Base-by-base conservation (phyloP, 768 basidiomycete genomes). In the Tricholoma saponaceum region DNA sequence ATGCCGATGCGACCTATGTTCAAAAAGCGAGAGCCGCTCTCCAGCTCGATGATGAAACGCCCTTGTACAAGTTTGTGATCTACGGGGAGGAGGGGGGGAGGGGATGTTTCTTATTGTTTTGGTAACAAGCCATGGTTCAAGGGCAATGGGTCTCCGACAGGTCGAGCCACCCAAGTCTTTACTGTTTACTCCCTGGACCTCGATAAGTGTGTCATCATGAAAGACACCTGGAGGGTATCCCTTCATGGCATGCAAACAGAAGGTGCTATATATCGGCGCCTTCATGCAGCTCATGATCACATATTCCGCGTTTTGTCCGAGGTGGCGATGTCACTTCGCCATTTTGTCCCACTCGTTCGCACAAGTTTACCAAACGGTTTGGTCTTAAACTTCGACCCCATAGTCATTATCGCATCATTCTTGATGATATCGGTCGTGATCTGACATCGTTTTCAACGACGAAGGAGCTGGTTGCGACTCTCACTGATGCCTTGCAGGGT, bases 11-110 rank as follows among this genome's bases (percentile, higher is more conserved):
- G 32, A 30, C 33, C 44, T 46, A 44, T n/a, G 41, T 28, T 2
- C 51, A 32, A 43, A 43, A 20, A 43, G 18, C 41, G 2, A 43
- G 41, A 43, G 41, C n/a, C 41, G 18, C 41, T 46, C 59, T 58
- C 28, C 57, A 57, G 41, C 64, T 59, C 18, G 57, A 58, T 55
- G 56, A 62, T 52, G 58, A 44, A 33, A 47, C 54, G 7, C 63
- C 64, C 8, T 59, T 71, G 57, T 53, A 64, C 44, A 58, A 65
- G 55, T 63, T 57, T 30, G 43, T 9, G 16, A 32, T 51, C 30
- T 26, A 51, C 10, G 23, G n/a, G n/a, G 49, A 51, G 13, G 12
- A 14, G 4, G 30, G 9, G 49, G 49, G 22, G 30, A n/a, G n/a
- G n/a, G n/a, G 13, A 37, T 37, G 35, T 20, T 18, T 1, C 30